A percentile compares a stretch with the other conserved stretches of the same genome.
Evolutionary conservation across 192 early-diverging fungal genomes (phyloP).

Genomic region (Chytriomyces confervae): DNA sequence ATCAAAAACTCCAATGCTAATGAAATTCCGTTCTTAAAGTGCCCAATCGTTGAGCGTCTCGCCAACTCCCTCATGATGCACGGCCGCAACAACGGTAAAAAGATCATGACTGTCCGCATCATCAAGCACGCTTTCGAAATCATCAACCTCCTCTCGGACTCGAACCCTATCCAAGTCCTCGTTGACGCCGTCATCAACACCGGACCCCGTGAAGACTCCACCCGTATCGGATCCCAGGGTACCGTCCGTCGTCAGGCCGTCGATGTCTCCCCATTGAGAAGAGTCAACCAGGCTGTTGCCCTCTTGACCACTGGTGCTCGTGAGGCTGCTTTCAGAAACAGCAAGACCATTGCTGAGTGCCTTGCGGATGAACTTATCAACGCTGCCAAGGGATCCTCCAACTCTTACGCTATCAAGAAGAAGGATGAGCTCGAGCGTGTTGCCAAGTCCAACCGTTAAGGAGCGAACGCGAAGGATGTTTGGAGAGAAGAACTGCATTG

Average conservation of each 20-base stretch:
- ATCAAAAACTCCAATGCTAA: background rate
- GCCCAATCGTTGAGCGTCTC: constrained; percentile 97
- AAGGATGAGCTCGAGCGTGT: constrained; percentile 98
- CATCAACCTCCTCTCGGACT: constrained; percentile 96
- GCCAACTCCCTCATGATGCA: constrained; percentile 99
- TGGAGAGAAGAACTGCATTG: constrained; percentile 42
- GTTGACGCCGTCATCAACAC: constrained; percentile 99
- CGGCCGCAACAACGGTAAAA: constrained; percentile 99
- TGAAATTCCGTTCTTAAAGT: constrained; percentile 52
- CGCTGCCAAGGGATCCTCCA: constrained; percentile 93
- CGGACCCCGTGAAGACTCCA: constrained; percentile 98
- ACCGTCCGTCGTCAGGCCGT: constrained; percentile 99
- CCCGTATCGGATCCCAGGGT: constrained; percentile 96
- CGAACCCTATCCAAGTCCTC: constrained; percentile 97
- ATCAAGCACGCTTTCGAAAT: constrained; percentile 99
- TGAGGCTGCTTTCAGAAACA: constrained; percentile 98
- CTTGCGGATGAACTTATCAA: constrained; percentile 99
- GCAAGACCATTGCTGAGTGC: constrained; percentile 99
- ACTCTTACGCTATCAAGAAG: constrained; percentile 99
- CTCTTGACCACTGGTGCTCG: constrained; percentile 96
- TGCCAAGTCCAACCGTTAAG: constrained; percentile 64
- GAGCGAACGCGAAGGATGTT: constrained; percentile 26
- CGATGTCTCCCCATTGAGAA: constrained; percentile 97
- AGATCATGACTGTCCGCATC: constrained; percentile 98
- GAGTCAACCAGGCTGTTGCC: constrained; percentile 95